Conservation (phyloP, 805 yeast species). For the Suhomyces canberraensis region DNA sequence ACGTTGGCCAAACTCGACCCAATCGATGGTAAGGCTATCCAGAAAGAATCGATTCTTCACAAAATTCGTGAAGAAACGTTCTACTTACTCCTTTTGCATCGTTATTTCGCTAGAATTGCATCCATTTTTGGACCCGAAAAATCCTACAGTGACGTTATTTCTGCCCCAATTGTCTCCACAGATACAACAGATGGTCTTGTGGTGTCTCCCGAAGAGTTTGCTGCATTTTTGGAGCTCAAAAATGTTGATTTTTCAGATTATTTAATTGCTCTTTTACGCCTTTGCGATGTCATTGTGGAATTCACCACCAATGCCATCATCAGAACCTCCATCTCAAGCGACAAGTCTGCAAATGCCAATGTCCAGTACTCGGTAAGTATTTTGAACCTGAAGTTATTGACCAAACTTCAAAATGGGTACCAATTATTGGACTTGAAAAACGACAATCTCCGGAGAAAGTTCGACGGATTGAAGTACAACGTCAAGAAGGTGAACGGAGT, state of each 20-base stretch:
- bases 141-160: background rate
- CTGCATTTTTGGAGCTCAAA: constrained; percentile 7
- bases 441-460: constrained; percentile 24
- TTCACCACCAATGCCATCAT: constrained; percentile 24
- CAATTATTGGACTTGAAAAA: constrained; percentile 29
- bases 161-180: background rate
- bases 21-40: constrained; percentile 13
- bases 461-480: constrained; percentile 28
- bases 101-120: constrained; percentile 17
- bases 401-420: constrained; percentile 24
- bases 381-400: constrained; percentile 20
- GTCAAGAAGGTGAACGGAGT: constrained; percentile 24
- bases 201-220: constrained; percentile 17
- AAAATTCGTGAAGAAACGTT: constrained; percentile 20
- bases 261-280: constrained; percentile 18
- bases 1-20: no score
- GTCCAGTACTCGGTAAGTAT: constrained; percentile 17
- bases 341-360: background rate
- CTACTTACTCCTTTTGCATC: constrained; percentile 14
- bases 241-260: constrained; percentile 20
- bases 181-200: constrained; percentile 13
- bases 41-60: constrained; percentile 16
- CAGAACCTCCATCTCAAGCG: constrained; percentile 12
- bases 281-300: constrained; percentile 22
- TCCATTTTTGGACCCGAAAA: background rate